Conservation (phyloP, 495 filamentous ascomycete species). For the Hypomontagnella submonticulosa region DNA sequence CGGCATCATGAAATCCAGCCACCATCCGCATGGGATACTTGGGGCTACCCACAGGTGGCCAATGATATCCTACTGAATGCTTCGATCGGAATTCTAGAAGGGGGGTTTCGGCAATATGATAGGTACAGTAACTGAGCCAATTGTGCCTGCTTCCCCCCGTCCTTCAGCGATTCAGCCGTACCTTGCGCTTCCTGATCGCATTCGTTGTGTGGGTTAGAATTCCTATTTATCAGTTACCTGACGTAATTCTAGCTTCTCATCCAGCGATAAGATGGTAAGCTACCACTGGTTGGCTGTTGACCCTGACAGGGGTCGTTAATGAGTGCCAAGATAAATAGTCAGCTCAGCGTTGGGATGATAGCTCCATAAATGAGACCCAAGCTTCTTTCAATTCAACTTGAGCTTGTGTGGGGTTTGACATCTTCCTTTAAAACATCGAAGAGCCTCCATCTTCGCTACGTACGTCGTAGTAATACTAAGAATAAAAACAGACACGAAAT, state of each 20-base stretch:
- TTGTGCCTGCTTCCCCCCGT: conserved; percentile 19
- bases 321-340: conserved; percentile 38
- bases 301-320: conserved; percentile 24
- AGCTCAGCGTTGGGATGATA: conserved; percentile 13
- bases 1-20: conserved; percentile 25
- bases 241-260: conserved; percentile 49
- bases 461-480: too few relatives aligned
- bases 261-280: conserved; percentile 44
- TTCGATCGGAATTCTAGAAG: conserved; percentile 36
- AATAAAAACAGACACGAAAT: too few relatives aligned
- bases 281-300: conserved; percentile 32
- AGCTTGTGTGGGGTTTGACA: conserved; percentile 12
- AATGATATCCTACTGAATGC: conserved; percentile 17
- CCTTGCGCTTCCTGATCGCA: conserved; percentile 10
- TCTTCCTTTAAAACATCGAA: not conserved
- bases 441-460: too few relatives aligned
- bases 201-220: conserved; percentile 22
- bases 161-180: conserved; percentile 37
- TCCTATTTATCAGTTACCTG: conserved; percentile 38
- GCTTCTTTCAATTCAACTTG: conserved; percentile 5
- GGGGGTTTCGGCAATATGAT: not conserved
- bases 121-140: conserved; percentile 6
- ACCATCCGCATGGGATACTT: conserved; percentile 13
- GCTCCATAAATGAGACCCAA: conserved; percentile 9
- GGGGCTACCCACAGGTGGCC: conserved; percentile 8